Evolutionary conservation across 2,329 filamentous ascomycete species (phyloP), one percentile per base, ranked within the genome.

Genomic region (Trichoderma atrobrunneum): DNA sequence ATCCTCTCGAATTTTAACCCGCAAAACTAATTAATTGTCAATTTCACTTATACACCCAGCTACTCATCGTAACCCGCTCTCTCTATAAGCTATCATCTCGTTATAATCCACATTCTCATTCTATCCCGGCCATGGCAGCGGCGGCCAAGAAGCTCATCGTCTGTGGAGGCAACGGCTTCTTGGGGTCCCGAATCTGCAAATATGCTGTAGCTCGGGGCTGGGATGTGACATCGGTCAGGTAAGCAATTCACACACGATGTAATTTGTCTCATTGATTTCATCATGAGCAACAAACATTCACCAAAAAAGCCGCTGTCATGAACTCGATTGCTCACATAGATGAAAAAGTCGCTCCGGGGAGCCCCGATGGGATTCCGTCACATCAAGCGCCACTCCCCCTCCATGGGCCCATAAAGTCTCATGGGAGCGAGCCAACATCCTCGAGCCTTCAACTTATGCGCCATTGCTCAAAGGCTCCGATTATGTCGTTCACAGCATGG

Each of bases 141-240:
- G 85, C 87, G 75, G 86, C 87, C 75, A 97, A 94, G 84, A 92
- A 90, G 82, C 86, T 99, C 57, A 90, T 98, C 56, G 94, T 99
- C 70, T 97, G 93, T 76, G 96, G 96, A 76, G 95, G 95, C 73
- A 98, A 93, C 82, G 95, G 96, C 39, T 99, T 98, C 80, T 84
- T 99, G 30, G 94, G 94, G 82, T 88, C 87, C 28, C 89, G 95
- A 71, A 97, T 99, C 84, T 98, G 96, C 85, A 96, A 94, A 85
- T 91, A 93, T 69, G 96, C 94, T 59, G 91, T 94, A 65, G 88
- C 91, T 60, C 87, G 94, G 79, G 94, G 94, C 70, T 98, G 95
- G 95, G 89, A 94, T 72, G 95, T 98, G 62, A 95, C 91, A 26
- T 98, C 95, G 7, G 90, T 99, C 78, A 97, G 94, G 94, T 95